A percentile compares a stretch with the other conserved stretches of the same genome.
phyloP scores from a whole-genome alignment of 2,329 filamentous ascomycete species.

The Neofusicoccum cordaticola region DNA sequence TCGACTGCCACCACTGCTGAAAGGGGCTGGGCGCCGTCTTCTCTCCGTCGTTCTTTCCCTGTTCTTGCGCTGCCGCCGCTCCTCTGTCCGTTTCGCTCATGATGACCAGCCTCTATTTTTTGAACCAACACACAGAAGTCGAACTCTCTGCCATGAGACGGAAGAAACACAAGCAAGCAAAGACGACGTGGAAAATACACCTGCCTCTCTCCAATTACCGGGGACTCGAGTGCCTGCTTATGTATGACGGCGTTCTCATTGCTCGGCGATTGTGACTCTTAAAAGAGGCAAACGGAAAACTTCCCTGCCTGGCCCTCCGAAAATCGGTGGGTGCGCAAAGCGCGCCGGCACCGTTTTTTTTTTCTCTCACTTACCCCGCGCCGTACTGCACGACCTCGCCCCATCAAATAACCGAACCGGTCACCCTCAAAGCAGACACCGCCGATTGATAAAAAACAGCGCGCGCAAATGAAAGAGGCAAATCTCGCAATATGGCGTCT shows the following conservation, averaged over 20 bases:
- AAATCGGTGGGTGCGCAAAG: neutral
- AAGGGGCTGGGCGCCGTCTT: neutral
- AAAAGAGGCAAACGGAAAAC: neutral
- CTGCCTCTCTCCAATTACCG: too few species aligned
- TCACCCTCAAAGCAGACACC: neutral
- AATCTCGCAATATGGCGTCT: neutral
- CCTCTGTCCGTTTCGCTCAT: neutral
- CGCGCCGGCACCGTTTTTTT: neutral
- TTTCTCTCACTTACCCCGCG: neutral
- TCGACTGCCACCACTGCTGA: slow-evolving; percentile 6
- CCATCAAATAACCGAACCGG: neutral
- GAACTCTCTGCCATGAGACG: neutral
- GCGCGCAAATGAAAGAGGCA: neutral
- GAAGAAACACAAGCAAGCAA: neutral
- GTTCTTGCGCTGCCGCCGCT: neutral
- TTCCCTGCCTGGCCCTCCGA: neutral
- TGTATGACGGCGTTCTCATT: neutral
- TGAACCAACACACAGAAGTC: neutral
- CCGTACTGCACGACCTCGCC: too few species aligned
- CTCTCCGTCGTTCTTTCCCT: neutral
- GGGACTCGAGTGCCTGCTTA: neutral
- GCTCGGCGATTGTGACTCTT: slow-evolving; percentile 1
- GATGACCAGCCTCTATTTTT: neutral
- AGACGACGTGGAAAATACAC: neutral
- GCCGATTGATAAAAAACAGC: neutral